Conservation (phyloP, 1,284 basidiomycete species). For the Exsudoporus floridanus region DNA sequence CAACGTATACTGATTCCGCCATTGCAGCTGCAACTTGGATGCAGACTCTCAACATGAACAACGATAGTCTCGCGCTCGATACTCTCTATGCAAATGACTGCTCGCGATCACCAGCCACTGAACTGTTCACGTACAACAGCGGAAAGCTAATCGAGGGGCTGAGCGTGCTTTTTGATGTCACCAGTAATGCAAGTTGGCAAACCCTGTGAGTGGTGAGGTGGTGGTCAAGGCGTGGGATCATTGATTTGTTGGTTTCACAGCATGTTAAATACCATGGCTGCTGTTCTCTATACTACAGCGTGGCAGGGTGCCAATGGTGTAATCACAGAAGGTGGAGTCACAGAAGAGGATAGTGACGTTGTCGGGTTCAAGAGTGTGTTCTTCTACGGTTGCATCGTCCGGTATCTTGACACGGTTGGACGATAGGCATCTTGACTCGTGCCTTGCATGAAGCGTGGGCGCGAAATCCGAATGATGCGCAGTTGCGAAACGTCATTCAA, state of each 20-base stretch:
- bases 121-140: slow-evolving; percentile 53
- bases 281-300: slow-evolving; percentile 40
- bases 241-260: slow-evolving; percentile 24
- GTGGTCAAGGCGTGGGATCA: neutral
- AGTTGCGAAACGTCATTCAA: slow-evolving; percentile 41
- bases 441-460: slow-evolving; percentile 46
- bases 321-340: slow-evolving; percentile 48
- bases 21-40: slow-evolving; percentile 49
- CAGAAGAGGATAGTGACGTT: slow-evolving; percentile 42
- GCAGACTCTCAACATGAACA: slow-evolving; percentile 43
- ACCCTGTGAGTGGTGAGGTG: slow-evolving; percentile 32
- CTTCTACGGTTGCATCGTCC: neutral
- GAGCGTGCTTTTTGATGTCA: slow-evolving; percentile 43
- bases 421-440: slow-evolving; percentile 46
- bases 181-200: slow-evolving; percentile 42
- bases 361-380: slow-evolving; percentile 50
- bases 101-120: slow-evolving; percentile 40
- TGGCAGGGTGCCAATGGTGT: slow-evolving; percentile 50
- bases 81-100: slow-evolving; percentile 47
- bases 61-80: slow-evolving; percentile 45
- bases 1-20: slow-evolving; percentile 47
- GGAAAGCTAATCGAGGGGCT: slow-evolving; percentile 54
- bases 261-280: slow-evolving; percentile 39
- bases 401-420: neutral
- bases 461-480: slow-evolving; percentile 37